Evolutionary conservation across 176 grass and related monocot species (phyloP), one percentile per base, ranked within the genome.

Genomic region (Musa acuminata): DNA sequence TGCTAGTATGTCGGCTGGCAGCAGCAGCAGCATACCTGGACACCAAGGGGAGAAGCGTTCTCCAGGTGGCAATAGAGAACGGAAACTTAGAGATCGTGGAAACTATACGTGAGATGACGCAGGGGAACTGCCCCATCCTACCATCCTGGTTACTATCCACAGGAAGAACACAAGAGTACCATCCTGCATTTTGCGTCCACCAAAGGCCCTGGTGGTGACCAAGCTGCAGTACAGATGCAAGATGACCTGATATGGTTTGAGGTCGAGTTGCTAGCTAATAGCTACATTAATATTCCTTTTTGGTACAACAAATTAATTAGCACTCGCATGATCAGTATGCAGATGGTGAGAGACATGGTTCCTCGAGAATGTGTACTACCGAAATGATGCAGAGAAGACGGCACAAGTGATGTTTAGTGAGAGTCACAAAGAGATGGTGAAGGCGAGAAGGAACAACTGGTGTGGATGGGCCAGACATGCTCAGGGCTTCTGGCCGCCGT

Each of bases 401-500:
- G 74, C 81, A 35, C 26, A 72, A 55, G 0, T 21, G 0, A 64
- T 54, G 74, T 9, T 83, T 27, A 26, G 55, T 26, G 22, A 22
- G 22, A 22, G 22, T 22, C 22, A 22, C 22, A 22, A 22, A 22
- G 22, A 22, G 22, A 22, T 22, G 22, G 22, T 22, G 22, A 49
- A 13, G 14, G 0, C 53, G 9, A 55, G 14, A 75, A 55, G 51
- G 10, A 49, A 0, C 60, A 75, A 69, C 49, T 81, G 22, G 55
- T 14, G 49, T 57, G 75, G 23, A 22, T 75, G 9, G 80, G 80
- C 10, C 65, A 81, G 53, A 81, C 71, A 29, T 81, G 22, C 80
- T 55, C 59, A 8, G 2, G 80, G 49, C 80, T 81, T 11, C 71
- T 81, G 72, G 72, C 72, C 21, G 80, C 80, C 11, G 82, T 84